Evolutionary conservation across 805 yeast genomes (phyloP).

Genomic region (Grigorovia yakushimaensis): DNA sequence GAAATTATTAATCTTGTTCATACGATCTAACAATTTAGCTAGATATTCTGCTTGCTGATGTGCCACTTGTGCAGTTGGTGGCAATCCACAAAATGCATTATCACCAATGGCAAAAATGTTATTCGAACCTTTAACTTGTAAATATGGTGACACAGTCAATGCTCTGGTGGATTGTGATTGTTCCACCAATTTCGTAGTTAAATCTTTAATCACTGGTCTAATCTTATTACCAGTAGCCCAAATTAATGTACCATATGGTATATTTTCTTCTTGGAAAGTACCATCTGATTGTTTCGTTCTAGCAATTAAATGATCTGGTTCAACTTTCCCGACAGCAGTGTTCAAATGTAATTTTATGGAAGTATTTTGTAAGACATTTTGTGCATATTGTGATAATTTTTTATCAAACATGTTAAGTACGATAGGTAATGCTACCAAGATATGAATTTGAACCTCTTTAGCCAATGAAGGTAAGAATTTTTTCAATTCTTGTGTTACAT

Average conservation of each 20-base stretch:
- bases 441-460: slow-evolving; percentile 71
- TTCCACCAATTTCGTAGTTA: slow-evolving; percentile 62
- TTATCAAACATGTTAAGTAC: slow-evolving; percentile 51
- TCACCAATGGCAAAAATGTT: slow-evolving; percentile 89
- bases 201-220: slow-evolving; percentile 58
- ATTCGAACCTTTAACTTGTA: slow-evolving; percentile 72
- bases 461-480: slow-evolving; percentile 85
- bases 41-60: slow-evolving; percentile 84
- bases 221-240: slow-evolving; percentile 98
- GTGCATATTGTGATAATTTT: slow-evolving; percentile 36
- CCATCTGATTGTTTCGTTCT: slow-evolving; percentile 68
- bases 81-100: slow-evolving; percentile 78
- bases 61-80: slow-evolving; percentile 97
- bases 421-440: slow-evolving; percentile 85
- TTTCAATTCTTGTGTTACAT: slow-evolving; percentile 80
- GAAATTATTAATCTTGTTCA: slow-evolving; percentile 32
- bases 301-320: slow-evolving; percentile 60
- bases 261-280: slow-evolving; percentile 39
- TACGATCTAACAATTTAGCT: slow-evolving; percentile 59
- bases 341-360: slow-evolving; percentile 70
- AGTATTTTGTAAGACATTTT: slow-evolving; percentile 33
- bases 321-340: slow-evolving; percentile 85
- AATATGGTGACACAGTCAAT: slow-evolving; percentile 64
- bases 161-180: slow-evolving; percentile 84
- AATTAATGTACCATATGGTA: slow-evolving; percentile 87